phyloP scores from a whole-genome alignment of 345 rosid species.

The Mercurialis annua region DNA sequence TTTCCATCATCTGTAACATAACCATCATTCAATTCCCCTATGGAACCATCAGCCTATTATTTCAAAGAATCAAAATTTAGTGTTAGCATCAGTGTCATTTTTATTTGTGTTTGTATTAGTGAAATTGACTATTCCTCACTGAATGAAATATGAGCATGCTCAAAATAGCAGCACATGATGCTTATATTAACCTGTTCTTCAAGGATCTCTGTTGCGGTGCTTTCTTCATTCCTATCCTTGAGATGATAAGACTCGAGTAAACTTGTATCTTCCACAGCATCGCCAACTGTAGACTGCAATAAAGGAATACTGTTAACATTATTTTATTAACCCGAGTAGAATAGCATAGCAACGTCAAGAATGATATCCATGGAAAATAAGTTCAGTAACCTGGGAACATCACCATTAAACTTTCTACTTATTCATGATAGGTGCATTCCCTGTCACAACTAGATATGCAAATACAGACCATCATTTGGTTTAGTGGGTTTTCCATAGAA shows the following conservation, averaged over 20 bases:
- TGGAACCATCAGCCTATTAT: conserved; percentile 47
- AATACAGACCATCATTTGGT: neutral
- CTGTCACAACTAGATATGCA: neutral
- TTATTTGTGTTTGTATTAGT: neutral
- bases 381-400: neutral
- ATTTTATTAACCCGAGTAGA: neutral
- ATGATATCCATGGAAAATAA: neutral
- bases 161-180: conserved; percentile 11
- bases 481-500: conserved; percentile 1
- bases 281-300: conserved; percentile 38
- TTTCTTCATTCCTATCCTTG: conserved; percentile 41
- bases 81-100: neutral
- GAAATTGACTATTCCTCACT: neutral
- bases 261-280: conserved; percentile 31
- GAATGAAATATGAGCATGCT: conserved; percentile 13
- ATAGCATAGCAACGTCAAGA: neutral
- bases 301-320: conserved; percentile 6
- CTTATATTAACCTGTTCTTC: conserved; percentile 28
- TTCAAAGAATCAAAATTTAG: conserved; percentile 22
- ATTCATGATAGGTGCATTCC: neutral
- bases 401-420: neutral
- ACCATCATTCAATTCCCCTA: conserved; percentile 53
- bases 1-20: conserved; percentile 63
- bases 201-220: conserved; percentile 18
- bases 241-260: conserved; percentile 78